These are phyloP conservation scores for Inga oerstediana DNA, from an alignment of 306 rosid species.

Conservation along the genomic window DNA sequence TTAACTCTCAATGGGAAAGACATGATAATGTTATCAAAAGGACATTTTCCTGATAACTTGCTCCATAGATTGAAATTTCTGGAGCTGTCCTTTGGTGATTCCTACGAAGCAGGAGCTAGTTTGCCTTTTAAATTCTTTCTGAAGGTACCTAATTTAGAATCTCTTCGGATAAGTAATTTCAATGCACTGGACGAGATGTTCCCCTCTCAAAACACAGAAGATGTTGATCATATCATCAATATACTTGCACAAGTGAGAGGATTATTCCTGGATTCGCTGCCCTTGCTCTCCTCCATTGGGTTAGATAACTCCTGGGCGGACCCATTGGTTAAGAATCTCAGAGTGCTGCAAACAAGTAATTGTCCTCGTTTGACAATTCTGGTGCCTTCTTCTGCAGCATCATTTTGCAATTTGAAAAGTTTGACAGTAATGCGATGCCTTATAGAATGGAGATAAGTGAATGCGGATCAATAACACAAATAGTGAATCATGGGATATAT, in stretches of 20 bases:
- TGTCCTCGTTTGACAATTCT: slow-evolving; percentile 14
- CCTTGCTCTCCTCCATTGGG: neutral
- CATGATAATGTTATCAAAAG: too few relatives aligned
- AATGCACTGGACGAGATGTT: neutral
- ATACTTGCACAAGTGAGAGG: neutral
- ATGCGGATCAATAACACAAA: slow-evolving; percentile 3
- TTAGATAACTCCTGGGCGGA: neutral
- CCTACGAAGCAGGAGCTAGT: neutral
- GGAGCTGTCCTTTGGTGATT: neutral
- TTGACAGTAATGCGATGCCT: neutral
- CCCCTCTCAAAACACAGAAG: neutral
- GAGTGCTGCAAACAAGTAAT: neutral
- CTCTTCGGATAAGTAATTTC: neutral
- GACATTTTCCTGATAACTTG: neutral
- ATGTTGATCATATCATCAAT: neutral
- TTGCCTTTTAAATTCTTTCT: too few relatives aligned
- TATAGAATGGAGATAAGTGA: neutral
- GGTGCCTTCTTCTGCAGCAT: neutral
- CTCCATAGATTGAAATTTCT: neutral
- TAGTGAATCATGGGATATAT: neutral
- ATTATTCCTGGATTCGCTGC: neutral
- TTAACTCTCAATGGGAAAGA: too few relatives aligned
- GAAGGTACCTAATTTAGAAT: too few relatives aligned
- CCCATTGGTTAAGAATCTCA: neutral
- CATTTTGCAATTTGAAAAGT: neutral